phyloP scores from a whole-genome alignment of 2,329 filamentous ascomycete genomes.

The Saccharata proteae region DNA sequence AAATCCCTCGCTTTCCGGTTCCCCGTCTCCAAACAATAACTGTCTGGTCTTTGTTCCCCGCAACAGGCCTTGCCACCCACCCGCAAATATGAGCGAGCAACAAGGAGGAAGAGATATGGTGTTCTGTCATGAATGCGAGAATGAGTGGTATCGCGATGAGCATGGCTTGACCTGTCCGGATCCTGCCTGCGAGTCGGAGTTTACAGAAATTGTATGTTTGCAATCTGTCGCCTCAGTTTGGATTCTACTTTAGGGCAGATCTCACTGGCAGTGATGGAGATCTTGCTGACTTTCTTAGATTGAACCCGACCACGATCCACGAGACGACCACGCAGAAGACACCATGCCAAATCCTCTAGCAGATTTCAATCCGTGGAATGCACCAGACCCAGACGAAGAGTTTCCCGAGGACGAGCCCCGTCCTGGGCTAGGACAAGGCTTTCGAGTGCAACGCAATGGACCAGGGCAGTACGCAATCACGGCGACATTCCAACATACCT shows the following conservation, averaged over 20 bases:
- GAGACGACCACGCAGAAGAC: slow-evolving; percentile 26
- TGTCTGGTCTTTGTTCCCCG: too few species aligned
- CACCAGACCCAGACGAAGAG: slow-evolving; percentile 37
- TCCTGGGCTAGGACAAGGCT: too few species aligned
- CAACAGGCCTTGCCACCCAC: too few species aligned
- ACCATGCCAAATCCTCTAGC: too few species aligned
- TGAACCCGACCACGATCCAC: slow-evolving; percentile 50
- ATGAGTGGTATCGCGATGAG: slow-evolving; percentile 70
- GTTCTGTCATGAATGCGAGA: slow-evolving; percentile 69
- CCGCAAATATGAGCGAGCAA: background rate
- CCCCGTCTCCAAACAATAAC: too few species aligned
- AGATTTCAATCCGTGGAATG: slow-evolving; percentile 39
- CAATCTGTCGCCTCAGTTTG: background rate
- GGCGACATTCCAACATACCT: slow-evolving; percentile 15
- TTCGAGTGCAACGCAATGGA: slow-evolving; percentile 28
- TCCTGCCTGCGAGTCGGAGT: slow-evolving; percentile 68
- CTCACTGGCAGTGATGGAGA: background rate
- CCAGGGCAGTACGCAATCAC: slow-evolving; percentile 23
- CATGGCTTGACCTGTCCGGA: slow-evolving; percentile 59
- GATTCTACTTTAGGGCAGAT: background rate
- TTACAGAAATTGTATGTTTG: slow-evolving; percentile 69
- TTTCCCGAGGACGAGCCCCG: slow-evolving; percentile 11
- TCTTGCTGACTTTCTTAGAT: slow-evolving; percentile 13
- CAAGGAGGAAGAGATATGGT: slow-evolving; percentile 51
- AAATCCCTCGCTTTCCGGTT: too few species aligned